Base-by-base conservation (phyloP, 345 rosid species). In the Camelina laxa region DNA sequence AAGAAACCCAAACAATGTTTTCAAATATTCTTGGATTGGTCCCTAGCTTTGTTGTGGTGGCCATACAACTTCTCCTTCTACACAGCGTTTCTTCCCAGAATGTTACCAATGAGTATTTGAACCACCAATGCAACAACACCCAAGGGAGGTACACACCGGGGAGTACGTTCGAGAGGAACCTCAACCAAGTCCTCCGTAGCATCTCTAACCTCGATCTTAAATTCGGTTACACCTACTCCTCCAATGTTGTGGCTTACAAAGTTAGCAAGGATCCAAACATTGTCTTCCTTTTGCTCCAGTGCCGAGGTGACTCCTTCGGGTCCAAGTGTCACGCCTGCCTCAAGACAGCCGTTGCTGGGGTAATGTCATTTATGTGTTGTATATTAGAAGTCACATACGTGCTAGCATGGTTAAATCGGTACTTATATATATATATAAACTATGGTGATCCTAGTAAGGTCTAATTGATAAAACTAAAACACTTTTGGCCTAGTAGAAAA, bases 291-390 rank as follows among this genome's bases (percentile, higher is more conserved):
- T 80, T 82, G 0, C 78, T 84, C 9, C 84, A 84, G 33, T 88
- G 93, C 69, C 82, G 84, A 12, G 87, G 89, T 20, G 87, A 88
- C 13, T 82, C 81, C 15, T 63, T 83, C 1, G 12, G 73, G 16
- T 4, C 71, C 0, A 79, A 80, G 16, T 88, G 93, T 78, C 78
- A 69, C 51, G 36, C 84, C 54, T 87, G 91, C 14, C 44, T 84
- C 4, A 69, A 55, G 0, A 53, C 72, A 1, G 87, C 87, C 0
- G 56, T 79, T 38, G 9, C 75, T 0, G 81, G 79, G 60, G 76
- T 88, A 44, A 44, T 14, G 12, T 49, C 21, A 69, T 14, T 17
- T 44, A 14, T 57, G 21, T 20, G 44, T 19, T 3, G 21, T 42
- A 12, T 4, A 30, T 69, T 17, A 17, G 31, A 1, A 16, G 27